These are phyloP conservation scores for Thamnidium elegans DNA, from an alignment of 192 early-diverging fungal species.

Conservation along the genomic window DNA sequence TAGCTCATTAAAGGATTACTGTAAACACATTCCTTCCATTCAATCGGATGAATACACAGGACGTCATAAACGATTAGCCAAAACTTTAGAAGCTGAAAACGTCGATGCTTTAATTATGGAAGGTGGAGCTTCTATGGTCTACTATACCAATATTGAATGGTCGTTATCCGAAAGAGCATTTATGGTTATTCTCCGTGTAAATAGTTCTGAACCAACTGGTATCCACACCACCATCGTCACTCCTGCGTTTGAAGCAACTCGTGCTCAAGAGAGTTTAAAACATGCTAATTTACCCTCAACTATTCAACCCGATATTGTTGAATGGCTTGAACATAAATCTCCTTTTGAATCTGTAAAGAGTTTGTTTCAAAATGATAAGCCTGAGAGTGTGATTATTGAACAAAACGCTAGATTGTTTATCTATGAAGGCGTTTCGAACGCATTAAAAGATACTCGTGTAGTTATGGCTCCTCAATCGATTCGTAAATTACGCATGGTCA, in stretches of 20 bases:
- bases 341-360: constrained; percentile 40
- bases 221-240: constrained; percentile 44
- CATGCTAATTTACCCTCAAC: constrained; percentile 22
- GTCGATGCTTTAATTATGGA: constrained; percentile 45
- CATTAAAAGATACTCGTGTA: background rate
- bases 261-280: constrained; percentile 34
- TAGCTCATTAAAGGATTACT: constrained; percentile 36
- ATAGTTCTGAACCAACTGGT: constrained; percentile 5
- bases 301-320: constrained; percentile 23
- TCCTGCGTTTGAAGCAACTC: constrained; percentile 49
- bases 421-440: constrained; percentile 28
- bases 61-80: constrained; percentile 40
- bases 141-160: constrained; percentile 49
- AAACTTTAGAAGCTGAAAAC: constrained; percentile 28
- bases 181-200: constrained; percentile 31
- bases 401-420: constrained; percentile 45
- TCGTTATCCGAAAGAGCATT: constrained; percentile 47
- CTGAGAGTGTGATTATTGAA: constrained; percentile 36
- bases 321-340: constrained; percentile 48
- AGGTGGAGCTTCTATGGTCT: constrained; percentile 46
- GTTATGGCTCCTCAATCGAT: constrained; percentile 34
- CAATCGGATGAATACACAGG: constrained; percentile 35
- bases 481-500: constrained; percentile 38
- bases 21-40: constrained; percentile 39
- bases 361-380: constrained; percentile 21